Conservation (phyloP, 2,329 filamentous ascomycete species). For the Colletotrichum theobromicola region DNA sequence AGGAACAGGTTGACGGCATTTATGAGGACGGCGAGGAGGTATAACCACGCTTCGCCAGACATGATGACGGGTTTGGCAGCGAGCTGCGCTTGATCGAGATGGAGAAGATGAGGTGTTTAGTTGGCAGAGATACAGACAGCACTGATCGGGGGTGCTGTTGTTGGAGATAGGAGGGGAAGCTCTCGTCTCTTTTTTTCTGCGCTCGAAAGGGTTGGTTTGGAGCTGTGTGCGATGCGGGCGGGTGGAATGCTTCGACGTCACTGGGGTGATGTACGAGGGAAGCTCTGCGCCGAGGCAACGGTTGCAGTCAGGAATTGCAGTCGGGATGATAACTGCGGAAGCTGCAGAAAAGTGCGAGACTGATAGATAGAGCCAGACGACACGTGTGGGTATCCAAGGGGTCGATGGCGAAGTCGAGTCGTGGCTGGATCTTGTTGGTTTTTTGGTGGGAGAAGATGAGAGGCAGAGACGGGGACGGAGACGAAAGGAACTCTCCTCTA, state of each 20-base stretch:
- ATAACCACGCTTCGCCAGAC: conserved; percentile 98
- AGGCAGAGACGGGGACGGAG: not conserved
- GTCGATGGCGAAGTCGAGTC: not conserved
- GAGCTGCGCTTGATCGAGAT: conserved; percentile 6
- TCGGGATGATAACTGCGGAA: not conserved
- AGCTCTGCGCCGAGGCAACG: conserved; percentile 6
- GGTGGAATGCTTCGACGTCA: conserved; percentile 21
- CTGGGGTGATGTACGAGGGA: conserved; percentile 16
- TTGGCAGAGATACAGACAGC: not conserved
- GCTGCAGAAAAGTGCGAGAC: not conserved
- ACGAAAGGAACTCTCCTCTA: not conserved
- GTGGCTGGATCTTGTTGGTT: not conserved
- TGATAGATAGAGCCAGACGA: not conserved
- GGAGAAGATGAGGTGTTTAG: not conserved
- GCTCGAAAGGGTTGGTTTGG: not conserved
- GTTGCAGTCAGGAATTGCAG: not conserved
- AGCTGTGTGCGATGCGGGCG: conserved; percentile 6
- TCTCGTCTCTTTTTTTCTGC: not conserved
- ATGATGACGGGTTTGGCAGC: conserved; percentile 54
- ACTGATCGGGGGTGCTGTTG: conserved; percentile 6
- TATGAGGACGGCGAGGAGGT: conserved; percentile 96
- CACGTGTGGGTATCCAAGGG: conserved; percentile 7
- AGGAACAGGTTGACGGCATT: conserved; percentile 99
- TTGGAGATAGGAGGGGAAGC: not conserved
- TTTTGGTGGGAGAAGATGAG: not conserved